phyloP scores from a whole-genome alignment of 164 flowering plant genomes.

The Taxillus chinensis region DNA sequence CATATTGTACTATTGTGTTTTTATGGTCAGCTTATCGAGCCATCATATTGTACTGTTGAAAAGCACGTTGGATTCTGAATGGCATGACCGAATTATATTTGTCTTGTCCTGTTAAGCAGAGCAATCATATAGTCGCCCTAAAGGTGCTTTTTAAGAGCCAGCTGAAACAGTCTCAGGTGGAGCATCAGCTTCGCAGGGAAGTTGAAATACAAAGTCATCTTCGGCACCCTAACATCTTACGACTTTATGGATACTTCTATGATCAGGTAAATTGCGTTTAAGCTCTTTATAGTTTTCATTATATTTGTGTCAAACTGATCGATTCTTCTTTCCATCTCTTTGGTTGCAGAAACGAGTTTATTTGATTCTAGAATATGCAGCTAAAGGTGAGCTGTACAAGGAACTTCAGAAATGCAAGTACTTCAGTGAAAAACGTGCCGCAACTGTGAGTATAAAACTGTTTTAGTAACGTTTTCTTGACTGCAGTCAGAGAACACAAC shows the following conservation, averaged over 20 bases:
- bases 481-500: too few species aligned
- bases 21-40: background rate
- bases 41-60: background rate
- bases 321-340: background rate
- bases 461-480: too few species aligned
- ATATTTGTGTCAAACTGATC: background rate
- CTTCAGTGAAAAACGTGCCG: slow-evolving; percentile 87
- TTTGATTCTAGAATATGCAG: slow-evolving; percentile 87
- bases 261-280: slow-evolving; percentile 52
- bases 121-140: slow-evolving; percentile 86
- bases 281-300: background rate
- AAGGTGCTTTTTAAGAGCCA: slow-evolving; percentile 96
- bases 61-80: background rate
- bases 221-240: slow-evolving; percentile 74
- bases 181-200: slow-evolving; percentile 93
- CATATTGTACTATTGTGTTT: background rate
- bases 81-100: background rate
- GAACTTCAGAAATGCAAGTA: slow-evolving; percentile 88
- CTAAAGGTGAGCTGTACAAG: slow-evolving; percentile 92
- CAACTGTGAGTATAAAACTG: slow-evolving; percentile 62
- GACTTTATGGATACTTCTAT: slow-evolving; percentile 91
- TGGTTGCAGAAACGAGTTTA: slow-evolving; percentile 81
- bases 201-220: slow-evolving; percentile 96
- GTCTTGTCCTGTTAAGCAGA: slow-evolving; percentile 30
- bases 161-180: slow-evolving; percentile 89